phyloP scores from a whole-genome alignment of 192 early-diverging fungal genomes.

The Podila clonocystis region DNA sequence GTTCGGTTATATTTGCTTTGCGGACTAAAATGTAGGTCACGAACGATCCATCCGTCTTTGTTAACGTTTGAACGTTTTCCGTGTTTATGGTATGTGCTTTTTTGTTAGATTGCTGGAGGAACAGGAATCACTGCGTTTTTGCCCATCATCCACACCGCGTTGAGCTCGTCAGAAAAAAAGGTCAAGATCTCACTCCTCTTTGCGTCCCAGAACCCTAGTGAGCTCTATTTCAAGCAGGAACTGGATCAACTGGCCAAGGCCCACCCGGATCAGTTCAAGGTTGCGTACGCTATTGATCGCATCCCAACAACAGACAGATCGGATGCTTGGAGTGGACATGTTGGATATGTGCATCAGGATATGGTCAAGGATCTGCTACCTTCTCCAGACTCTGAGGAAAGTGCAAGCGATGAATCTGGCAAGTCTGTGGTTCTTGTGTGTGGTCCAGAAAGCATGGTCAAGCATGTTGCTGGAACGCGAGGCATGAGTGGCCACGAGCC shows the following conservation, averaged over 20 bases:
- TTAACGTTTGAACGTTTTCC: not conserved
- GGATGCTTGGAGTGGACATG: constrained; percentile 37
- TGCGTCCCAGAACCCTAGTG: constrained; percentile 53
- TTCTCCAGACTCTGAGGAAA: not conserved
- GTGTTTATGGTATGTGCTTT: too few species aligned
- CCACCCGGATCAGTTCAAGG: constrained; percentile 52
- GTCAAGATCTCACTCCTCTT: constrained; percentile 63
- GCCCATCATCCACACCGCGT: constrained; percentile 62
- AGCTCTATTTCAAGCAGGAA: constrained; percentile 64
- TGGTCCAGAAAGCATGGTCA: constrained; percentile 74
- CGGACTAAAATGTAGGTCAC: not conserved
- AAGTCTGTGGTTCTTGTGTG: constrained; percentile 66
- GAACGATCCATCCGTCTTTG: not conserved
- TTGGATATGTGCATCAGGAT: constrained; percentile 35
- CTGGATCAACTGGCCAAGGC: constrained; percentile 59
- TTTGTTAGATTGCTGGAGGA: constrained; percentile 72
- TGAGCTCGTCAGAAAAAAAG: constrained; percentile 54
- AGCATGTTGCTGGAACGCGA: constrained; percentile 61
- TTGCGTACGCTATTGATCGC: constrained; percentile 64
- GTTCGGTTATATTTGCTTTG: not conserved
- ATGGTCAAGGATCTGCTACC: constrained; percentile 54
- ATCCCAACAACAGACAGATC: constrained; percentile 19
- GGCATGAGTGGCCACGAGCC: constrained; percentile 65
- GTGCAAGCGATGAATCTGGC: not conserved
- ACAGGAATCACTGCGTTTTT: constrained; percentile 81